Conservation (phyloP, 1,284 basidiomycete species). For the Anthracocystis setariae region DNA sequence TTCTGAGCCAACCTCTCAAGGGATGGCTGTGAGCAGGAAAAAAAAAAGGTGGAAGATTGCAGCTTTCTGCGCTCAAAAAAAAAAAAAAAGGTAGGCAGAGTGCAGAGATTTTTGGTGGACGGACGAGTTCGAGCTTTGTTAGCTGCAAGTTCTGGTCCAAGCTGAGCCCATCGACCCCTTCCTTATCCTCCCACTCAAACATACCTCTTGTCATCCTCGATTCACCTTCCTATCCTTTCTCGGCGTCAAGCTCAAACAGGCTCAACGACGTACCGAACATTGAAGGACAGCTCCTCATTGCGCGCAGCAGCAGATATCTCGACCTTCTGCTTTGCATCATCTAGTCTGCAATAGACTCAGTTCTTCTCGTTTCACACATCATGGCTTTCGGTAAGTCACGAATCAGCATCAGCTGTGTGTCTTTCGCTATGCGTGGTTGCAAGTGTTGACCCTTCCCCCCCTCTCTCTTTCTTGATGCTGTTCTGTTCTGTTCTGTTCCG, state of each 20-base stretch:
- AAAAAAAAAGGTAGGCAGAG: conserved; percentile 6
- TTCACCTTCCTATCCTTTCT: conserved; percentile 4
- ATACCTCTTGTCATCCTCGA: conserved; percentile 4
- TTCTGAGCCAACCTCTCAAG: conserved; percentile 14
- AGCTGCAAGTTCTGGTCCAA: conserved; percentile 13
- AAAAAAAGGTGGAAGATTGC: conserved; percentile 21
- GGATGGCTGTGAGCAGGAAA: neutral
- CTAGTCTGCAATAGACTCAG: conserved; percentile 29
- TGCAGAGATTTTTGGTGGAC: conserved; percentile 14
- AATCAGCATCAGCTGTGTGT: neutral
- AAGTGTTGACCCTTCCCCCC: conserved; percentile 13
- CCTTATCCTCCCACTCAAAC: conserved; percentile 13
- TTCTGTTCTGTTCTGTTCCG: too few relatives aligned
- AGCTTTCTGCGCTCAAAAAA: neutral
- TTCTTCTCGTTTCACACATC: conserved; percentile 10
- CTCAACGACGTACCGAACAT: conserved; percentile 6
- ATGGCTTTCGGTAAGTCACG: conserved; percentile 48
- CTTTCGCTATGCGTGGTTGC: too few relatives aligned
- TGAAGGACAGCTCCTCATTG: conserved; percentile 1
- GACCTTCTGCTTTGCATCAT: conserved; percentile 6
- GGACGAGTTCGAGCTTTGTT: conserved; percentile 4
- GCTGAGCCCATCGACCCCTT: conserved; percentile 9
- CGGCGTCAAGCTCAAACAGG: conserved; percentile 11
- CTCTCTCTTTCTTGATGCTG: conserved; percentile 3
- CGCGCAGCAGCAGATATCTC: conserved; percentile 13